These are phyloP conservation scores for Aspergillus kassunensis DNA, from an alignment of 495 filamentous ascomycete species.

Conservation along the genomic window DNA sequence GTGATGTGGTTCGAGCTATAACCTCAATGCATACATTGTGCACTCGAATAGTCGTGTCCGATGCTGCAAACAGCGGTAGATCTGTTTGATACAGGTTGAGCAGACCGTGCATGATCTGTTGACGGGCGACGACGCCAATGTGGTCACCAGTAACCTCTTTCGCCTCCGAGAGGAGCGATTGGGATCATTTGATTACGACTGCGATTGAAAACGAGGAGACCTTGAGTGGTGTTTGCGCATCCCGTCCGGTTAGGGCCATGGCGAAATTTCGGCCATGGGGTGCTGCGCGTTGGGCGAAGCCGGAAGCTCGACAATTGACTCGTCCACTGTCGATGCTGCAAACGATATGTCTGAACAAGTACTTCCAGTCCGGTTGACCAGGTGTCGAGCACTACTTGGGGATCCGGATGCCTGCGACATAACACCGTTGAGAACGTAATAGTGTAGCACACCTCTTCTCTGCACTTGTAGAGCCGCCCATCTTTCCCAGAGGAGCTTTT, in stretches of 20 bases:
- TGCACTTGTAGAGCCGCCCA: constrained; percentile 17
- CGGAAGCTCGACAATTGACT: constrained; percentile 12
- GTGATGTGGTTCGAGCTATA: constrained; percentile 5
- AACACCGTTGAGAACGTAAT: constrained; percentile 19
- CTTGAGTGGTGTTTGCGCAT: background rate
- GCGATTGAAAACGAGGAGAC: constrained; percentile 12
- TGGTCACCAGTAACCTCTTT: background rate
- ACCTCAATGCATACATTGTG: constrained; percentile 16
- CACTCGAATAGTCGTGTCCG: constrained; percentile 12
- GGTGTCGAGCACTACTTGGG: constrained; percentile 16
- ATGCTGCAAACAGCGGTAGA: background rate
- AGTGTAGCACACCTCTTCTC: constrained; percentile 13
- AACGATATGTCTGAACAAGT: constrained; percentile 18
- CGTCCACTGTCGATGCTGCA: constrained; percentile 15
- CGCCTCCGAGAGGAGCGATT: constrained; percentile 15
- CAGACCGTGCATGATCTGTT: constrained; percentile 13
- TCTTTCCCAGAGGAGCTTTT: constrained; percentile 7
- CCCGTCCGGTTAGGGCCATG: constrained; percentile 1
- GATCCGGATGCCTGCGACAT: constrained; percentile 21
- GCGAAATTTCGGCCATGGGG: background rate
- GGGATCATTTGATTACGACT: constrained; percentile 15
- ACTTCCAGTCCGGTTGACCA: constrained; percentile 13
- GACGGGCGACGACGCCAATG: constrained; percentile 1
- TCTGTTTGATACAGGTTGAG: constrained; percentile 11
- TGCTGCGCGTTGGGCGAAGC: background rate